Base-by-base conservation (phyloP, 768 basidiomycete genomes). In the Termitomyces sp. region DNA sequence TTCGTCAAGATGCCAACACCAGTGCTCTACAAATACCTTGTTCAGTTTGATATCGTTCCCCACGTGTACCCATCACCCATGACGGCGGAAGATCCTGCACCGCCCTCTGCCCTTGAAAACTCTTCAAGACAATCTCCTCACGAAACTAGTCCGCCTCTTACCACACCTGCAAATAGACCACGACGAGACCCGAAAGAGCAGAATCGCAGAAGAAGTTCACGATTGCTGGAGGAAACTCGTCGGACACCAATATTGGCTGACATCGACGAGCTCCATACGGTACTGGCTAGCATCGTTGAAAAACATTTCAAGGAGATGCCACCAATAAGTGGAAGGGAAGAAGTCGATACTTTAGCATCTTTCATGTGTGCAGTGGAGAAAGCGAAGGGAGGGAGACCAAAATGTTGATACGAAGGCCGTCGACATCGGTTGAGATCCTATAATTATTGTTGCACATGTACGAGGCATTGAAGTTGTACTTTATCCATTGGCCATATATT, bases 291-390 rank as follows among this genome's bases (percentile, higher is more conserved):
- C 7, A 77, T 93, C 38, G 89, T 84, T 2, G 86, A 90, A 63
- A 76, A 76, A 51, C 91, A 93, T 68, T 92, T 90, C 66, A 75
- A 80, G 53, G 83, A 86, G 36, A 73, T 82, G 54, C 62, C 70
- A 12, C 69, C 78, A 16, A 74, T 77, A 23, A 75, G 68, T 56
- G 75, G 76, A 12, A 76, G 85, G 49, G 85, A 86, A 67, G 91
- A 93, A 68, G 84, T 89, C 44, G 91, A 92, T 56, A 88, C 85
- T n/a, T 72, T 92, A 38, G 87, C 88, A 18, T 80, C 84, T 29
- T 91, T 92, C 61, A 87, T 91, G 87, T 85, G 81, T 60, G 79
- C 83, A 15, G 80, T 91, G 47, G 88, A 86, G 68, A 84, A 82
- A 68, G 72, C 73, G 54, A 83, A 81, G 60, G 73, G 69, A 38